phyloP scores from a whole-genome alignment of 306 rosid genomes.

The Cajanus cajan region DNA sequence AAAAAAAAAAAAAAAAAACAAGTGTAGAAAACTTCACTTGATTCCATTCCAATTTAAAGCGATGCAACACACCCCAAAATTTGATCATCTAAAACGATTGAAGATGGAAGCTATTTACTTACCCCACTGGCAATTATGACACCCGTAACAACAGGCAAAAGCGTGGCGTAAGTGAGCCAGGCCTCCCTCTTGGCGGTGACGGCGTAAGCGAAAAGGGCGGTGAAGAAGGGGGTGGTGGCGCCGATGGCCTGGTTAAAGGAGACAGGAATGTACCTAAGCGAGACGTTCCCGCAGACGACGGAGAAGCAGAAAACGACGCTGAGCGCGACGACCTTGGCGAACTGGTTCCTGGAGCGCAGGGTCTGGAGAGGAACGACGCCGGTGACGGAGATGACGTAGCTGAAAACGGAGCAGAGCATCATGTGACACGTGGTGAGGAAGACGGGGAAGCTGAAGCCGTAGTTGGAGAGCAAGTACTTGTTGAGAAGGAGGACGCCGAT shows the following conservation, averaged over 20 bases:
- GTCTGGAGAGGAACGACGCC: slow-evolving; percentile 39
- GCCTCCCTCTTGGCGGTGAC: slow-evolving; percentile 36
- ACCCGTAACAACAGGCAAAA: slow-evolving; percentile 46
- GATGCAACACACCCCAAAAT: too few relatives aligned
- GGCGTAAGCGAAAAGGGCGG: slow-evolving; percentile 42
- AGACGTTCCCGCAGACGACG: slow-evolving; percentile 47
- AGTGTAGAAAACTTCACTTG: too few relatives aligned
- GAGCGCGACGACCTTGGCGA: slow-evolving; percentile 26
- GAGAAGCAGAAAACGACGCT: slow-evolving; percentile 45
- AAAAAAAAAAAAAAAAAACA: too few relatives aligned
- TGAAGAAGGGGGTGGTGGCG: slow-evolving; percentile 47
- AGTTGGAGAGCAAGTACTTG: slow-evolving; percentile 43
- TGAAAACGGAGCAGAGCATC: slow-evolving; percentile 42
- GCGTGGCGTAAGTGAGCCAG: slow-evolving; percentile 47
- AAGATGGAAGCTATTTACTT: slow-evolving; percentile 3
- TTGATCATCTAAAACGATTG: too few relatives aligned
- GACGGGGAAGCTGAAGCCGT: slow-evolving; percentile 40
- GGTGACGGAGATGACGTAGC: slow-evolving; percentile 31
- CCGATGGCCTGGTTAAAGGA: slow-evolving; percentile 52
- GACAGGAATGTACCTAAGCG: slow-evolving; percentile 40
- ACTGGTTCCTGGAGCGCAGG: slow-evolving; percentile 33
- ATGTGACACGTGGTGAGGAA: slow-evolving; percentile 52
- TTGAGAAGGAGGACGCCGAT: slow-evolving; percentile 45
- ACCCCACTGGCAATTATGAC: slow-evolving; percentile 46
- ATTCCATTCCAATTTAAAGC: too few relatives aligned